Percentiles rank a stretch among this genome's conserved stretches.
phyloP scores from a whole-genome alignment of 2,329 filamentous ascomycete genomes.

The Trichoderma sp. region DNA sequence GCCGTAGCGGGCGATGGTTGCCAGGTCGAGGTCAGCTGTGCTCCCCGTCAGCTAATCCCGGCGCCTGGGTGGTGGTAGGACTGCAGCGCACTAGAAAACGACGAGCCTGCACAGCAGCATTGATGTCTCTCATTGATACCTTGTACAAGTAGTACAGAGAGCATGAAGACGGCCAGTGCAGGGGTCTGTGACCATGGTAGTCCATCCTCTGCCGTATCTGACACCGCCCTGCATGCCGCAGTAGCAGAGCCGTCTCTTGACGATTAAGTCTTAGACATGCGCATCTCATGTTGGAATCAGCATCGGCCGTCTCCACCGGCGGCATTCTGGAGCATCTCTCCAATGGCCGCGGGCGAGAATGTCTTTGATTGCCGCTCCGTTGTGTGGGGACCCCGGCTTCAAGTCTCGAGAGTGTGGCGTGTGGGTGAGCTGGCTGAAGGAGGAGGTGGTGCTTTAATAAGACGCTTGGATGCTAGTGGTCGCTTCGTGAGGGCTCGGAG shows the following conservation, averaged over 20 bases:
- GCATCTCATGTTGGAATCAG: not conserved
- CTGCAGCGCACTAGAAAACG: not conserved
- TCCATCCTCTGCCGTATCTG: not conserved
- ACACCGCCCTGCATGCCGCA: not conserved
- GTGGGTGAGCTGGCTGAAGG: slow-evolving; percentile 2
- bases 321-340: slow-evolving; percentile 10
- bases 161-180: not conserved
- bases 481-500: not conserved
- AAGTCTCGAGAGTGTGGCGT: not conserved
- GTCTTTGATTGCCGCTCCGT: slow-evolving; percentile 6
- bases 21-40: slow-evolving; percentile 17
- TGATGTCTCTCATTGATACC: not conserved
- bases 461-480: not conserved
- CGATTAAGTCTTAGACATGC: slow-evolving; percentile 20
- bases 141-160: not conserved
- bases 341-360: slow-evolving; percentile 20
- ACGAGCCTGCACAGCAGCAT: slow-evolving; percentile 1
- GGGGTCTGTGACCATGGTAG: not conserved
- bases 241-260: not conserved
- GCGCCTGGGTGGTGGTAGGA: not conserved
- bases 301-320: not conserved
- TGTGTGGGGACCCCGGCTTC: slow-evolving; percentile 24
- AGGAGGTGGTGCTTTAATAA: not conserved
- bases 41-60: not conserved
- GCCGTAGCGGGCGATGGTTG: slow-evolving; percentile 1